phyloP scores from a whole-genome alignment of 2,329 filamentous ascomycete genomes.

The Diaporthe longicolla region DNA sequence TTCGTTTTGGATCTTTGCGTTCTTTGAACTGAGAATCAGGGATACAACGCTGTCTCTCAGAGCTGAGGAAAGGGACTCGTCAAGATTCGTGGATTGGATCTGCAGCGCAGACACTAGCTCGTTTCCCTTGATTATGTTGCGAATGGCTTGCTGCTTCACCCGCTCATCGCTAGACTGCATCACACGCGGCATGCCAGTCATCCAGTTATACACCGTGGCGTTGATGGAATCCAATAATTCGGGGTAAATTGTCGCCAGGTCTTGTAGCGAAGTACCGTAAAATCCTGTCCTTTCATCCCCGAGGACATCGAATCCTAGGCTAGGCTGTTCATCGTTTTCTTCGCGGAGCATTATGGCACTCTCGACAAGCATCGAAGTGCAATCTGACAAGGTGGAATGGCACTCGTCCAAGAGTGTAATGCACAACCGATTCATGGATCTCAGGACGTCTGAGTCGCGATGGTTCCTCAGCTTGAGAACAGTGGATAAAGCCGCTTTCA shows the following conservation, averaged over 20 bases:
- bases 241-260: constrained; percentile 68
- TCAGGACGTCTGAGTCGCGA: constrained; percentile 76
- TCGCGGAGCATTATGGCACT: constrained; percentile 79
- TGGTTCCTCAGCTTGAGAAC: constrained; percentile 83
- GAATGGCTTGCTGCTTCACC: constrained; percentile 79
- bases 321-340: constrained; percentile 55
- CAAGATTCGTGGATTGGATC: constrained; percentile 75
- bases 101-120: constrained; percentile 74
- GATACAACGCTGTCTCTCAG: constrained; percentile 80
- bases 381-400: constrained; percentile 78
- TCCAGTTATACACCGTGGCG: constrained; percentile 83
- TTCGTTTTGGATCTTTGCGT: constrained; percentile 52
- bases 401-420: constrained; percentile 84
- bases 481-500: constrained; percentile 85
- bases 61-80: constrained; percentile 75
- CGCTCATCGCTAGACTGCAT: constrained; percentile 89
- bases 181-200: constrained; percentile 81
- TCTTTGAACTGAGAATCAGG: constrained; percentile 54
- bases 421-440: constrained; percentile 79
- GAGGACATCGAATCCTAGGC: constrained; percentile 24
- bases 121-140: constrained; percentile 82
- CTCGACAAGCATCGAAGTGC: constrained; percentile 81
- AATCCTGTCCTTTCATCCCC: constrained; percentile 46
- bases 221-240: constrained; percentile 71
- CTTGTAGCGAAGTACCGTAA: constrained; percentile 65